phyloP scores from a whole-genome alignment of 345 rosid genomes.

The Carallia brachiata region DNA sequence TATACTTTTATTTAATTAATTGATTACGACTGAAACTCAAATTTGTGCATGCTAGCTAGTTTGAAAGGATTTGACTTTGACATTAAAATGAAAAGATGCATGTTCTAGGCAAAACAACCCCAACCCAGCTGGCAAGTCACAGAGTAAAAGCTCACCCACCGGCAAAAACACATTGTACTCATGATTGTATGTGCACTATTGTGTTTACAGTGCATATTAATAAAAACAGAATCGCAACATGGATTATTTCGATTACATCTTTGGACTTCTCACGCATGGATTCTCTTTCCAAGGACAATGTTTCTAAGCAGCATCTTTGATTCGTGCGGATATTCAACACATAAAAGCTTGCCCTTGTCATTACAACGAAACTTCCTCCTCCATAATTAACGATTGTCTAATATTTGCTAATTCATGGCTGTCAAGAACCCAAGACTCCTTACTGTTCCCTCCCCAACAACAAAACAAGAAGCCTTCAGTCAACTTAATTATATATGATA shows the following conservation, averaged over 20 bases:
- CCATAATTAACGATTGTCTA: neutral
- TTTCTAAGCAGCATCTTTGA: neutral
- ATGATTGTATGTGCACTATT: neutral
- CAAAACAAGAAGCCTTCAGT: too few species aligned
- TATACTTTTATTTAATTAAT: too few species aligned
- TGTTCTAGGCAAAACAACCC: neutral
- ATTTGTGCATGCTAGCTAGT: too few species aligned
- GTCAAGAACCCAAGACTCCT: neutral
- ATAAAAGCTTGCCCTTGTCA: neutral
- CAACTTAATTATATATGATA: too few species aligned
- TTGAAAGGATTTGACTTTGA: too few species aligned
- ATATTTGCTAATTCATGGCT: neutral
- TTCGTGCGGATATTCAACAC: neutral
- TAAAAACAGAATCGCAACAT: constrained; percentile 9
- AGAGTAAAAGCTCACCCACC: constrained; percentile 26
- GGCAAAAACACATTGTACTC: constrained; percentile 20
- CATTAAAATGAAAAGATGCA: too few species aligned
- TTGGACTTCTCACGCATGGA: neutral
- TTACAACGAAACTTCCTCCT: neutral
- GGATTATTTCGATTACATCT: constrained; percentile 4
- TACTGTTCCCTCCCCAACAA: too few species aligned
- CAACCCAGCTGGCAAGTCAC: constrained; percentile 28
- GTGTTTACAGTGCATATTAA: neutral
- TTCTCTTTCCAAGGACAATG: neutral
- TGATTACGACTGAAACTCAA: too few species aligned